Base-by-base conservation (phyloP, 768 basidiomycete species). In the Tulasnella sp. region DNA sequence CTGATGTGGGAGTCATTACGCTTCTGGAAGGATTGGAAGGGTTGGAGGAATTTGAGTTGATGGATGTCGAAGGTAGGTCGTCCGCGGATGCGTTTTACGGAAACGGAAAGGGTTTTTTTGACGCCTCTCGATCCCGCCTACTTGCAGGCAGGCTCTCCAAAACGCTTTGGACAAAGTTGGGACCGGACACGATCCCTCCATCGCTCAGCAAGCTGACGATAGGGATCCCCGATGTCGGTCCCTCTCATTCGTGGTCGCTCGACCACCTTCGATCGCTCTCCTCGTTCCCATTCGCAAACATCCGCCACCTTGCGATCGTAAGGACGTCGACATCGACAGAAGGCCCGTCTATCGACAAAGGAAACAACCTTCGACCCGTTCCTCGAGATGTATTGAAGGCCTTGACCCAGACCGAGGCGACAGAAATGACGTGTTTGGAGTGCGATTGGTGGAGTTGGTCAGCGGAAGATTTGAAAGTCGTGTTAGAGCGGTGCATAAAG, bases 381-480 rank as follows among this genome's bases (percentile, higher is more conserved):
- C 83, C 84, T n/a, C 67, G 78, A 15, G 81, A 81, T n/a, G 79
- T 85, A 45, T 75, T 82, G 37, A 80, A 81, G 38, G 71, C 75
- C 34, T 77, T 85, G 37, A 80, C 78, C 75, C 79, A 76, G 34
- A 25, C 73, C 29, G 80, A 80, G 45, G 80, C 77, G 38, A n/a
- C 49, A 7, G 75, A 71, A 45, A 79, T 84, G 76, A 79, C 71
- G 14, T 75, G 75, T n/a, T 81, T 85, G 69, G 81, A 84, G 54
- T 84, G 84, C 76, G 85, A 85, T 78, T 85, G 84, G 82, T 85
- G 84, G 84, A 76, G 81, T 1, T 83, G 83, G 78, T 79, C 78
- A 36, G 79, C 82, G 40, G 79, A 82, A 37, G 82, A 85, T 76
- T 67, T 85, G 71, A 83, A 83, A 76, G 54, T 76, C 14, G 69